Evolutionary conservation across 2,329 filamentous ascomycete genomes (phyloP).

Genomic region (Phialophora macrospora): DNA sequence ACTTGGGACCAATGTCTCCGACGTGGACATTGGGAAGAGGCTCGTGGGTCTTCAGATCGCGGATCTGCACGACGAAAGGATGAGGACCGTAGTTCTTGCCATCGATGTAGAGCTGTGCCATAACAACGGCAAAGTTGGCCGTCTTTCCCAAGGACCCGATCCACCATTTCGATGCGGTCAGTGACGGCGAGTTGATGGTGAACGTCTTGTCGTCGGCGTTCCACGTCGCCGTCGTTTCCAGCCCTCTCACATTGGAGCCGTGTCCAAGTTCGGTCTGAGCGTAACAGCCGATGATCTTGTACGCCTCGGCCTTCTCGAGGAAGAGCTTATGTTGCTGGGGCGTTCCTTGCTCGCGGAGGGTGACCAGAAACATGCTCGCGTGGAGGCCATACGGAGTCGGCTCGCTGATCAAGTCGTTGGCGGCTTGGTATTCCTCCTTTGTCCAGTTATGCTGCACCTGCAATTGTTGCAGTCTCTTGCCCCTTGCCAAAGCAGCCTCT

Average conservation of each 20-base stretch:
- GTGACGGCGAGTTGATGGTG: slow-evolving; percentile 71
- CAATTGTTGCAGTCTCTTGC: slow-evolving; percentile 71
- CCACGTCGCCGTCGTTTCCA: slow-evolving; percentile 76
- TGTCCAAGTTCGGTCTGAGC: slow-evolving; percentile 81
- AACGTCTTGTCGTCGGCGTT: slow-evolving; percentile 75
- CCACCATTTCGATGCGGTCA: slow-evolving; percentile 84
- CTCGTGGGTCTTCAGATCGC: slow-evolving; percentile 71
- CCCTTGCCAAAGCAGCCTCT: slow-evolving; percentile 70
- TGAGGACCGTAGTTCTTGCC: slow-evolving; percentile 75
- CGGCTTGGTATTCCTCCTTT: slow-evolving; percentile 65
- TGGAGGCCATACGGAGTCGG: slow-evolving; percentile 76
- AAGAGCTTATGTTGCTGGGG: slow-evolving; percentile 75
- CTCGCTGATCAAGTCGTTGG: slow-evolving; percentile 73
- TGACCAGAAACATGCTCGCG: slow-evolving; percentile 72
- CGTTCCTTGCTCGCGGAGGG: slow-evolving; percentile 71
- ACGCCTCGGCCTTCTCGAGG: slow-evolving; percentile 69
- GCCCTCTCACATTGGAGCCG: slow-evolving; percentile 74
- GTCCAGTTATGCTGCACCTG: slow-evolving; percentile 70
- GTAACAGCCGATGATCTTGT: slow-evolving; percentile 77
- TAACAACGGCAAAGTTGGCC: slow-evolving; percentile 77
- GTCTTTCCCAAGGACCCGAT: slow-evolving; percentile 77
- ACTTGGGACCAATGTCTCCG: slow-evolving; percentile 81
- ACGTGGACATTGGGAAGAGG: slow-evolving; percentile 72
- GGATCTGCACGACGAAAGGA: slow-evolving; percentile 76
- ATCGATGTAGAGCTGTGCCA: slow-evolving; percentile 73